Evolutionary conservation across 2,329 filamentous ascomycete genomes (phyloP), one percentile per base, ranked within the genome.

Genomic region (Dothidotthia symphoricarpi): DNA sequence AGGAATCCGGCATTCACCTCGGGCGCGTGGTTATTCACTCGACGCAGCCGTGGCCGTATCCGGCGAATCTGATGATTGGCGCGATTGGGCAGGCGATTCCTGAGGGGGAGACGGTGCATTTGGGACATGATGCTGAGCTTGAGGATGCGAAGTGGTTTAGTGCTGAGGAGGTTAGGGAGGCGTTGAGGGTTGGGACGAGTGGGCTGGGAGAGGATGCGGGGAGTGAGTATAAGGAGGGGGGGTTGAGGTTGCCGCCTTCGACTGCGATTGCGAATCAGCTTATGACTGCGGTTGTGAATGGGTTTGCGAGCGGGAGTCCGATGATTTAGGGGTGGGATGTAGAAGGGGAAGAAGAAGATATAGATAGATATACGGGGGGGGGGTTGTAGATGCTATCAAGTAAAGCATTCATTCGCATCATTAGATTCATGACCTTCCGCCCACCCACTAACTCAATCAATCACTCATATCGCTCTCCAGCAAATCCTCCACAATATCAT

Each of bases 191-290:
- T 7, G 85, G 86, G 0, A 81, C 81, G 1, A 84, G 81, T 63
- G 76, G 76, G 2, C 60, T 95, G 41, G 85, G 81, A 11, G 83
- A 85, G 28, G 63, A 72, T 1, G 71, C 83, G 1, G 78, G 80
- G 0, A 70, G 77, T 27, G 83, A 76, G 9, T 90, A 89, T 59
- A 84, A 82, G 61, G 81, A 90, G 63, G 89, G 88, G 0, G 80
- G 76, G 3, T 66, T 98, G 70, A 79, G 88, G 39, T 67, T 98
- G 61, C 93, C 93, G 30, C 88, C 89, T 2, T 72, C 76, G 41
- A 95, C 89, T 24, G 91, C 93, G 1, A 97, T 98, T 75, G 93
- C 93, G 12, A 86, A 97, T 66, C 86, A 90, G 63, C 69, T 97
- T 60, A 82, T 98, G 54, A 76, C 74, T 35, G 88, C 89, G 1